Conservation (phyloP, 2,329 filamentous ascomycete species). For the Beauveria sp. region DNA sequence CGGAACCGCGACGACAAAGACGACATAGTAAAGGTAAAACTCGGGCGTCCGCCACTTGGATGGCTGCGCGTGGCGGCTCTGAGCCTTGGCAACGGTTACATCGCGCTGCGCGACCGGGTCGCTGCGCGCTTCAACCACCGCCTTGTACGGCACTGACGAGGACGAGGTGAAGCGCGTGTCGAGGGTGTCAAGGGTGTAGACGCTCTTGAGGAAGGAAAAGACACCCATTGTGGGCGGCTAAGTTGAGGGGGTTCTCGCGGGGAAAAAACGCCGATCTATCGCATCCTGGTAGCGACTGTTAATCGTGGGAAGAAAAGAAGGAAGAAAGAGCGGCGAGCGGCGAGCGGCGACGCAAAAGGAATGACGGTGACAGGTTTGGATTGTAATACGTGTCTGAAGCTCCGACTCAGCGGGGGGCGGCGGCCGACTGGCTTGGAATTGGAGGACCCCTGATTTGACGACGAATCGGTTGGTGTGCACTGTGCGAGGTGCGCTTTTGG, state of each 20-base stretch:
- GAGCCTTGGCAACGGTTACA: slow-evolving; percentile 27
- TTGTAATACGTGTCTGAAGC: neutral
- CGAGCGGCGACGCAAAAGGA: neutral
- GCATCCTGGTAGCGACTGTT: neutral
- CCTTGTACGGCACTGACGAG: slow-evolving; percentile 58
- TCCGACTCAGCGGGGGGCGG: neutral
- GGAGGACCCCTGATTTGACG: slow-evolving; percentile 10
- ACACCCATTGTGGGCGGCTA: slow-evolving; percentile 28
- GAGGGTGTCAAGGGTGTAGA: slow-evolving; percentile 59
- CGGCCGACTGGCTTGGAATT: slow-evolving; percentile 2
- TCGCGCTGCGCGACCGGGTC: slow-evolving; percentile 30
- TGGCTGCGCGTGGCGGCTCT: slow-evolving; percentile 38
- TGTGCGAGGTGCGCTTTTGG: neutral
- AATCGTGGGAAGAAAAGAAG: neutral
- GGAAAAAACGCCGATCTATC: neutral
- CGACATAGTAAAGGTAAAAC: slow-evolving; percentile 71
- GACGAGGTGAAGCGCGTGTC: slow-evolving; percentile 59
- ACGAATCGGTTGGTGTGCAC: neutral
- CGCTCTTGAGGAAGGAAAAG: slow-evolving; percentile 36
- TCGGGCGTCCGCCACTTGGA: slow-evolving; percentile 82
- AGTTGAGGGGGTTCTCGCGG: too few relatives aligned
- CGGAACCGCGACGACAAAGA: slow-evolving; percentile 61
- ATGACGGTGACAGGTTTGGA: neutral
- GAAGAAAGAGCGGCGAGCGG: neutral
- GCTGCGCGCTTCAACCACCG: slow-evolving; percentile 43